These are phyloP conservation scores for Syzygium malaccense DNA, from an alignment of 441 rosid species.

Conservation along the genomic window DNA sequence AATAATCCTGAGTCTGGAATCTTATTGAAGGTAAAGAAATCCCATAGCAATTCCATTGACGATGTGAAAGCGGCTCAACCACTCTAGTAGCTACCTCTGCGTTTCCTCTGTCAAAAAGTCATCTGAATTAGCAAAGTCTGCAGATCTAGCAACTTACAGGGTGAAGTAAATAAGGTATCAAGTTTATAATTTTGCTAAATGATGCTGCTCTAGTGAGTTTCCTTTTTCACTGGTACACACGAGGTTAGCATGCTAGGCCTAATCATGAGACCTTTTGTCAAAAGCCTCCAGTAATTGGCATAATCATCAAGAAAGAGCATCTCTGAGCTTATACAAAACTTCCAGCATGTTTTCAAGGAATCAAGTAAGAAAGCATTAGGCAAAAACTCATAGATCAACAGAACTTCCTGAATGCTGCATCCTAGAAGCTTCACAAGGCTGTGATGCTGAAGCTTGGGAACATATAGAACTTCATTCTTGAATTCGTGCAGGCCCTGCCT, in stretches of 20 bases:
- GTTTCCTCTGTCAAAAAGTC: neutral
- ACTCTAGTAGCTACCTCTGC: neutral
- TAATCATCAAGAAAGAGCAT: neutral
- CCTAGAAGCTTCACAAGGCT: neutral
- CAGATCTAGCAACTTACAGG: neutral
- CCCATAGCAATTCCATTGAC: neutral
- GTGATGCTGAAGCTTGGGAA: neutral
- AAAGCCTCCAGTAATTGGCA: neutral
- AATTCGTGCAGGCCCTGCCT: neutral
- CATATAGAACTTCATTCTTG: neutral
- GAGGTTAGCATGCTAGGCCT: neutral
- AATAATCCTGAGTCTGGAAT: neutral
- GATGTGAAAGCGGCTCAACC: neutral
- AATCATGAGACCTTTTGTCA: neutral
- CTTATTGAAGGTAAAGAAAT: neutral
- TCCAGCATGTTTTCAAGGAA: neutral
- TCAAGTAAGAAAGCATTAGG: neutral
- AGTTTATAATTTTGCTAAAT: neutral
- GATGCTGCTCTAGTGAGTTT: neutral
- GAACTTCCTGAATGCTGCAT: neutral
- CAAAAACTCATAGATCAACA: neutral
- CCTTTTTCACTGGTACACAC: neutral
- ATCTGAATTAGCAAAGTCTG: neutral
- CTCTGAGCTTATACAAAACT: neutral
- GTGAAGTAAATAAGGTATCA: neutral